Evolutionary conservation across 2,329 filamentous ascomycete genomes (phyloP), one percentile per base, ranked within the genome.

Genomic region (Diaporthe australafricana): DNA sequence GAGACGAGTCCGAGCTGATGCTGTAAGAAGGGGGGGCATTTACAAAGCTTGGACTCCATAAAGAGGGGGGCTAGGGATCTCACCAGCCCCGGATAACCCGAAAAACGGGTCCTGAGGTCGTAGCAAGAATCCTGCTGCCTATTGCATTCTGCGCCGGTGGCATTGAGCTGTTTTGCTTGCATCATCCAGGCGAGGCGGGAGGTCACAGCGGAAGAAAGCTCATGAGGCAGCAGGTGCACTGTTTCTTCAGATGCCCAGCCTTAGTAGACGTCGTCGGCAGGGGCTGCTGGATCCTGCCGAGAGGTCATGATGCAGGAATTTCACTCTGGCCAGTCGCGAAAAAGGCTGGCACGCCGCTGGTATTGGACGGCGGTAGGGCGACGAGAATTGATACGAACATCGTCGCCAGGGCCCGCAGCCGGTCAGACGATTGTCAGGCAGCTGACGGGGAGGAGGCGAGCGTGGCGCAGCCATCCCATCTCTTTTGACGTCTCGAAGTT

Each of bases 231-330:
- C 9, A 50, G 45, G 45, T 25, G 60, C 60, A n/a, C 50, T 65
- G 60, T 65, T 65, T 65, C 45, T 50, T 65, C 60, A 65, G 60
- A 65, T 38, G 60, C 60, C 60, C 60, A 65, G 60, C 60, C 30
- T 50, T 50, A 25, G 25, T 48, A 47, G 57, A 45, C 60, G n/a
- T 38, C 30, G 47, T 65, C 45, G 60, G 60, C 60, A 65, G 45
- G 45, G 60, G 42, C 60, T 8, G 35, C 60, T 65, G 45, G 60
- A 48, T 50, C 60, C 45, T 50, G 30, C 42, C 60, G 45, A 65
- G 30, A 27, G 25, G 30, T 14, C 45, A 22, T 50, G 30, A 30
- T 50, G n/a, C 42, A 25, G 60, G 42, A 35, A 50, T 11, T 48
- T 63, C 60, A 48, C 60, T 63, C 42, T 63, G 60, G 16, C 60